Evolutionary conservation across 192 early-diverging fungal species (phyloP).

Genomic region (Obelidium mucronatum): DNA sequence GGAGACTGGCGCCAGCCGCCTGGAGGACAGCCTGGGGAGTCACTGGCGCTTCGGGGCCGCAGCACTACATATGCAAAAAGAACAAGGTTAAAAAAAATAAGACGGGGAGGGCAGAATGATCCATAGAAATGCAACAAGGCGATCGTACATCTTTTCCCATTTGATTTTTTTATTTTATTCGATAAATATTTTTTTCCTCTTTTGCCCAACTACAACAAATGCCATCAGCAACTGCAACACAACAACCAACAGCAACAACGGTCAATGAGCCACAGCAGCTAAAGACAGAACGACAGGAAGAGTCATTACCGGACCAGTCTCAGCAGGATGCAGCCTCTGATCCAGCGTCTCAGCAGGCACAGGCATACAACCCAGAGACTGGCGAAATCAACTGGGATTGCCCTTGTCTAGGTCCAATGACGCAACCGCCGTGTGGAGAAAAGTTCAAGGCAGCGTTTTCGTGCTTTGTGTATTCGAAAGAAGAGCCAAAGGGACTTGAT

Average conservation of each 20-base stretch:
- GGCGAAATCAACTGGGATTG: conserved; percentile 95
- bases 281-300: background rate
- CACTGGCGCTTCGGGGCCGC: background rate
- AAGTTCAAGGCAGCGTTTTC: conserved; percentile 96
- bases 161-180: background rate
- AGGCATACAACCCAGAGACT: conserved; percentile 61
- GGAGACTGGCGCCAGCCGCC: background rate
- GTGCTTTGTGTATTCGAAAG: conserved; percentile 93
- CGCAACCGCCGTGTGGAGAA: conserved; percentile 95
- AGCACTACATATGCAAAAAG: background rate
- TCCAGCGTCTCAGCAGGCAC: conserved; percentile 16
- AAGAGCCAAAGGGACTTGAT: conserved; percentile 97
- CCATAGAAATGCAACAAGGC: no score
- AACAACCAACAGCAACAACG: background rate
- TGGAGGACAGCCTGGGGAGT: background rate
- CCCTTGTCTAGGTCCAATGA: conserved; percentile 94
- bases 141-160: conserved; percentile 11
- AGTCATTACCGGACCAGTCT: background rate
- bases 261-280: background rate
- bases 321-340: background rate
- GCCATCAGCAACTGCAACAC: background rate
- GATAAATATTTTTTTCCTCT: background rate
- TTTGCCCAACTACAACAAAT: no score
- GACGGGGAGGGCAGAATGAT: background rate
- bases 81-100: background rate